Percentiles rank a stretch among this genome's conserved stretches.
These are phyloP conservation scores for Podila verticillata DNA, from an alignment of 192 early-diverging fungal genomes.

Conservation along the genomic window DNA sequence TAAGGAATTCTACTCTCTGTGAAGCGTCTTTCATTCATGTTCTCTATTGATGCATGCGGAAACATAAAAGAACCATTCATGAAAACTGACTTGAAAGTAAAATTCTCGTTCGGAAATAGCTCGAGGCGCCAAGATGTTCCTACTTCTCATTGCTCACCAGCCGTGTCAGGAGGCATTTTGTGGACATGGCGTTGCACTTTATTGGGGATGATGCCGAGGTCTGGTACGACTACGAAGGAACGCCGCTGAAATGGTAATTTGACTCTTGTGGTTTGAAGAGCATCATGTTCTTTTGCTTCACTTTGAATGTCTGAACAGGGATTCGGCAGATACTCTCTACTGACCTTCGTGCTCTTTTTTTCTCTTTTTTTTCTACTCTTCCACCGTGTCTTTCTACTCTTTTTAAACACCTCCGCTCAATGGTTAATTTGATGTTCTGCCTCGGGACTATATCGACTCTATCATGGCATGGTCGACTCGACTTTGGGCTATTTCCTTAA, in stretches of 20 bases:
- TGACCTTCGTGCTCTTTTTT: no score
- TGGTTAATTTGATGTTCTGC: not conserved
- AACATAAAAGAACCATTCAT: no score
- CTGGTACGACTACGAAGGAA: constrained; percentile 79
- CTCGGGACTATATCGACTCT: not conserved
- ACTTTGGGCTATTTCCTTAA: not conserved
- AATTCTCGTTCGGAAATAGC: constrained; percentile 38
- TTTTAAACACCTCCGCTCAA: no score
- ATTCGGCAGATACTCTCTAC: no score
- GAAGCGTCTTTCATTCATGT: not conserved
- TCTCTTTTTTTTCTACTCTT: no score
- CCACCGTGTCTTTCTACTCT: no score
- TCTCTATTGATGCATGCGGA: not conserved
- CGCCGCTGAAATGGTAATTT: constrained; percentile 79
- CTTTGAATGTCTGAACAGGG: not conserved
- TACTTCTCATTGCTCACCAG: constrained; percentile 69
- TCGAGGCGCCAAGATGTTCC: constrained; percentile 65
- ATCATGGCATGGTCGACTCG: not conserved
- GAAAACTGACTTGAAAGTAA: not conserved
- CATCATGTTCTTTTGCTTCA: not conserved
- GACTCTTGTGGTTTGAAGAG: not conserved
- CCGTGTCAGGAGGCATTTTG: constrained; percentile 60
- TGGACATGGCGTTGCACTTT: constrained; percentile 52
- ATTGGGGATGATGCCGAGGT: constrained; percentile 63
- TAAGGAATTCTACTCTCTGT: constrained; percentile 4